These are phyloP conservation scores for Angomonas deanei DNA, from an alignment of 208 protist species.

Conservation along the genomic window DNA sequence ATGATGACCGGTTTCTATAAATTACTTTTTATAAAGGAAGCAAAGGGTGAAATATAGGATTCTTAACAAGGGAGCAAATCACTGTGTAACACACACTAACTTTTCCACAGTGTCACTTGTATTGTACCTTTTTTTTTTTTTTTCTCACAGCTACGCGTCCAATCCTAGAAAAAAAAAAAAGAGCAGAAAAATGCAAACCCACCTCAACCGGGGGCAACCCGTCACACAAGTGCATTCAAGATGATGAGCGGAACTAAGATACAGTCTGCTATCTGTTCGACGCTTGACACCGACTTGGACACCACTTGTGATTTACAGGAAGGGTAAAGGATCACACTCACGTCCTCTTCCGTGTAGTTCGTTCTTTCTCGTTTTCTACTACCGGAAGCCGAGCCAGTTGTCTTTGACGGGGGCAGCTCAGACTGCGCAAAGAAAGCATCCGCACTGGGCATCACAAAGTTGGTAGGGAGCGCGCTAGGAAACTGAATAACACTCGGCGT, in stretches of 20 bases:
- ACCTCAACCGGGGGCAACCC: too few relatives aligned
- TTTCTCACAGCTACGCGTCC: neutral
- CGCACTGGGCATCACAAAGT: neutral
- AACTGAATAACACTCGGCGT: neutral
- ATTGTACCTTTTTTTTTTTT: slow-evolving; percentile 6
- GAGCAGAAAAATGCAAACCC: neutral
- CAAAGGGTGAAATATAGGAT: too few relatives aligned
- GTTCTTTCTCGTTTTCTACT: neutral
- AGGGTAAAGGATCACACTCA: neutral
- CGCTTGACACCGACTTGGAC: neutral
- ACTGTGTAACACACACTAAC: too few relatives aligned
- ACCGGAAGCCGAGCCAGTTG: neutral
- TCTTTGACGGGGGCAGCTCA: neutral
- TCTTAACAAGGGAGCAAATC: too few relatives aligned
- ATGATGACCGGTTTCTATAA: too few relatives aligned
- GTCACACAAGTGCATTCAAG: neutral
- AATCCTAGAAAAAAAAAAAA: neutral
- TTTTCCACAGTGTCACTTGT: too few relatives aligned
- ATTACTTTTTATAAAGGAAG: too few relatives aligned
- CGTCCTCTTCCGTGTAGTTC: neutral
- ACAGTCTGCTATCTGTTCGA: neutral
- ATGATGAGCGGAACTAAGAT: neutral
- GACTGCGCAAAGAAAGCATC: neutral
- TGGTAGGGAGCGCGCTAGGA: neutral
- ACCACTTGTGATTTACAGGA: neutral